Evolutionary conservation across 768 basidiomycete species (phyloP).

Genomic region (Mycena galopus): DNA sequence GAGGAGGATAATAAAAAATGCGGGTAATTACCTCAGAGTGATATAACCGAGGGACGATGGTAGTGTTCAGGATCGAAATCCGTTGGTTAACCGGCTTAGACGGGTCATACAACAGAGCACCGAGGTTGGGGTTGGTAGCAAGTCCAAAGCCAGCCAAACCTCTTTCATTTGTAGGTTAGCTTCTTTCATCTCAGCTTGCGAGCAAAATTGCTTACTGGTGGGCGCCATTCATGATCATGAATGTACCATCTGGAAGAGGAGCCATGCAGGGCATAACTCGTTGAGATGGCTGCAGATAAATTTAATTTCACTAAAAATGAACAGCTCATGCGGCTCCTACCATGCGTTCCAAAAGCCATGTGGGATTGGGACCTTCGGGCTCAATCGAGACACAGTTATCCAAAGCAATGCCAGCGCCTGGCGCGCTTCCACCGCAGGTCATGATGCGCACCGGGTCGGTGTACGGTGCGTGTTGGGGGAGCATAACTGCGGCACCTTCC

Average conservation of each 20-base stretch:
- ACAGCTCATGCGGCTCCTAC: conserved; percentile 52
- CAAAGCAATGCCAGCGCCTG: conserved; percentile 62
- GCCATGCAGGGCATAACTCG: conserved; percentile 56
- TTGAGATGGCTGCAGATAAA: conserved; percentile 52
- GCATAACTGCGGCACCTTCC: conserved; percentile 76
- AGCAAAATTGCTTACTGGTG: too few relatives aligned
- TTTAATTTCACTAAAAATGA: not conserved
- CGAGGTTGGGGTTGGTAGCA: conserved; percentile 71
- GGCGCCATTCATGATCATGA: conserved; percentile 83
- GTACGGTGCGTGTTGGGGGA: conserved; percentile 81
- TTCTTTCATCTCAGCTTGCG: too few relatives aligned
- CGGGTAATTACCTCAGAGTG: conserved; percentile 71
- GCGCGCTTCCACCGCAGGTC: conserved; percentile 83
- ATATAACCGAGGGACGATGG: conserved; percentile 81
- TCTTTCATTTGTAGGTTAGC: too few relatives aligned
- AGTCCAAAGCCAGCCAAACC: conserved; percentile 84
- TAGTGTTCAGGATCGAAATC: conserved; percentile 74
- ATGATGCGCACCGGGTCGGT: conserved; percentile 76
- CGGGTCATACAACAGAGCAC: conserved; percentile 80
- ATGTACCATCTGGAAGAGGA: conserved; percentile 80
- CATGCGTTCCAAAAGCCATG: conserved; percentile 87
- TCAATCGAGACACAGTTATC: conserved; percentile 81
- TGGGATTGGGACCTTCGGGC: conserved; percentile 72
- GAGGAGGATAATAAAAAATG: conserved; percentile 38
- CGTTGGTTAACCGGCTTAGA: conserved; percentile 68